Base-by-base conservation (phyloP, 2,329 filamentous ascomycete species). In the Apiospora saccharicola region DNA sequence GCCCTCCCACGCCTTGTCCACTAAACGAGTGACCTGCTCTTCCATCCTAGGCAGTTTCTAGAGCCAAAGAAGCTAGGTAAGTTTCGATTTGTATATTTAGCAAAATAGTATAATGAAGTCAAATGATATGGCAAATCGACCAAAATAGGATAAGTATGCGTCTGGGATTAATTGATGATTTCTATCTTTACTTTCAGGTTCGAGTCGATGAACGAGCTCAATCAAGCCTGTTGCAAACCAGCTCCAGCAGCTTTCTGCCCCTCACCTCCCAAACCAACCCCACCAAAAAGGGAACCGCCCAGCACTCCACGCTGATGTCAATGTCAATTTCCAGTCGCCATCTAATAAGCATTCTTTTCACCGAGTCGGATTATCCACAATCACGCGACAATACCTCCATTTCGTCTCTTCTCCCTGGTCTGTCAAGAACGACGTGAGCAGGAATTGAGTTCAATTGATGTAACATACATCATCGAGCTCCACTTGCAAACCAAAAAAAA, bases 1-100 rank as follows among this genome's bases (percentile, higher is more conserved):
- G 80, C 80, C 88, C 85, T 86, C 83, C 93, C 93, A 96, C 73
- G 88, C 88, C 83, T 94, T 95, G 70, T 92, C 85, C 3, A 94
- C 91, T 14, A 97, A 86, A 41, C 87, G 86, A 34, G 87, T 81
- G 16, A 97, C 89, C 83, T 95, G 92, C n/a, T 89, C 88, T 69
- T 97, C 93, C 94, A 97, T 97, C 0, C 71, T 74, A 68, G 57
- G 57, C 57, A 13, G 5, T 41, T 41, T 57, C 51, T 30, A 37
- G 8, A 51, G 34, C 12, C 14, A 47, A 8, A n/a, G n/a, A 22
- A 7, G 24, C 51, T 10, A 10, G 37, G 37, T 1, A 41, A 10
- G 2, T 41, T 10, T 10, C 7, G 12, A 49, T 30, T 16, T 19
- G 19, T n/a, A 7, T 49, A 49, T 8, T 5, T 22, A 22, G 19